Percentiles rank a stretch among this genome's conserved stretches.
Evolutionary conservation across 805 yeast species (phyloP).

Genomic region (Wickerhamomyces xylosicus): DNA sequence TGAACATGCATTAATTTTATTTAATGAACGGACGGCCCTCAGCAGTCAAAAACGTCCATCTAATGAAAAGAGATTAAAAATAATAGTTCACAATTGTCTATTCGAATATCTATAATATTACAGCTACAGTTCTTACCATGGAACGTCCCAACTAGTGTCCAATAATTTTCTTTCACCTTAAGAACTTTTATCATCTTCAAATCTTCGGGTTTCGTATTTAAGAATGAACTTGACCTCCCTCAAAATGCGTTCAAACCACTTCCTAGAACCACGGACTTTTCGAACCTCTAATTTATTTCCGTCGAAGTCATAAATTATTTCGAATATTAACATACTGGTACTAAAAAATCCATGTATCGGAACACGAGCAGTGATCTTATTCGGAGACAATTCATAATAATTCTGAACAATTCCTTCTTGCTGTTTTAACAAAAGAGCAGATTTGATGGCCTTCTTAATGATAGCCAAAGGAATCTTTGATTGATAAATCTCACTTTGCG

Average conservation of each 20-base stretch:
- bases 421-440: constrained; percentile 33
- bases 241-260: constrained; percentile 4
- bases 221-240: background rate
- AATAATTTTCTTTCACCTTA: no score
- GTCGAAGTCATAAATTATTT: constrained; percentile 31
- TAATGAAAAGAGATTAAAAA: no score
- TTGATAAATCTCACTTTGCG: constrained; percentile 6
- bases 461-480: constrained; percentile 11
- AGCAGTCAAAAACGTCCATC: no score
- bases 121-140: no score
- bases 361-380: constrained; percentile 33
- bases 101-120: no score
- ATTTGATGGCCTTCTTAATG: constrained; percentile 20
- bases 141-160: no score
- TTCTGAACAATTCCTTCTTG: constrained; percentile 40
- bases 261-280: constrained; percentile 35
- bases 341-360: constrained; percentile 31
- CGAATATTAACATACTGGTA: constrained; percentile 36
- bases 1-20: no score
- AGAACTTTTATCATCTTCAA: background rate
- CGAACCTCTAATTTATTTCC: constrained; percentile 28
- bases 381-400: constrained; percentile 31
- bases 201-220: background rate
- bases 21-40: no score
- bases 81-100: no score